A percentile compares a stretch with the other conserved stretches of the same genome.
Conservation (phyloP, 768 basidiomycete species). For the Auriculariales sp. region DNA sequence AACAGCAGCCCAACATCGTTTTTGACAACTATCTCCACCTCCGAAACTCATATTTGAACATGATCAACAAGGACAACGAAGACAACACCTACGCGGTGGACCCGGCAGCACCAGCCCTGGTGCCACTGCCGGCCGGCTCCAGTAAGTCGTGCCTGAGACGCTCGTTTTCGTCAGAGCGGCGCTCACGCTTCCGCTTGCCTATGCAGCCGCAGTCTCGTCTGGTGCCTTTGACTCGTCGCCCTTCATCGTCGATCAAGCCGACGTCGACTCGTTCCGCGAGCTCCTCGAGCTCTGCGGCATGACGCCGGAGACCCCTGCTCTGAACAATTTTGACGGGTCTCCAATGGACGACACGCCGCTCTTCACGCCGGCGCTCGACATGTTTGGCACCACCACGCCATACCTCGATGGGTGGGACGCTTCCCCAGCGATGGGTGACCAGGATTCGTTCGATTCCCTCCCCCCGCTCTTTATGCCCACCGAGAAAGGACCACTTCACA, state of each 20-base stretch:
- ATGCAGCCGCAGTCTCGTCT: neutral
- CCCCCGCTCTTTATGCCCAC: neutral
- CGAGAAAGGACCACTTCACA: too few relatives aligned
- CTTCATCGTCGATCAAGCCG: neutral
- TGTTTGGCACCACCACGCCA: neutral
- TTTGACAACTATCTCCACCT: neutral
- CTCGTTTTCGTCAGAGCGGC: neutral
- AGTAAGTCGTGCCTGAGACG: neutral
- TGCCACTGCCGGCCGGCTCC: neutral
- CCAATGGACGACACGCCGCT: neutral
- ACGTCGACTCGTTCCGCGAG: neutral
- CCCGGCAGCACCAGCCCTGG: neutral
- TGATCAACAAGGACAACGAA: neutral
- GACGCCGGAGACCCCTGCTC: neutral
- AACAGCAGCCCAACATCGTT: neutral
- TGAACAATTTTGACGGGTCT: neutral
- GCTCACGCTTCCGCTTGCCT: neutral
- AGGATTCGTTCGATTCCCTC: neutral
- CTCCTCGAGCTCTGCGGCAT: neutral
- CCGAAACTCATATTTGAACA: neutral
- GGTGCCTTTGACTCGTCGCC: neutral
- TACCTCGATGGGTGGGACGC: neutral
- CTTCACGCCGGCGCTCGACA: neutral
- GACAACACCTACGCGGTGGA: neutral
- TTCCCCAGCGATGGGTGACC: neutral